phyloP scores from a whole-genome alignment of 148 eudicot genomes.

The Heliosperma pusillum region DNA sequence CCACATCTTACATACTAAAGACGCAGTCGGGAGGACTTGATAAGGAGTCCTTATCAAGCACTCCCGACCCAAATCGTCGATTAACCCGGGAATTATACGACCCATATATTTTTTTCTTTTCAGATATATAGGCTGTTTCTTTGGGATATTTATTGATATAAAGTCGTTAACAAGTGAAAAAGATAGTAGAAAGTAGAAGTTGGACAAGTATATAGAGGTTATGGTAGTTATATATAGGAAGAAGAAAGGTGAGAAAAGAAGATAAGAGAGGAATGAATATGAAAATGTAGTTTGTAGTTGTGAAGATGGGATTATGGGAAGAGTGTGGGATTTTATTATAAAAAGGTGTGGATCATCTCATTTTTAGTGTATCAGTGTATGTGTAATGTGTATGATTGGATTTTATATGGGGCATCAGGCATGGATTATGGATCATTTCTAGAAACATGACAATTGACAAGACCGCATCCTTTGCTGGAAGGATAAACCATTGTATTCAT shows the following conservation, averaged over 20 bases:
- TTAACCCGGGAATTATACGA: conserved; percentile 59
- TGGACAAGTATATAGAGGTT: background rate
- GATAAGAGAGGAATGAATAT: background rate
- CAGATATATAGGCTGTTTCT: background rate
- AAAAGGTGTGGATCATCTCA: background rate
- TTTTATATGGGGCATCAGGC: background rate
- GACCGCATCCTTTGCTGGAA: background rate
- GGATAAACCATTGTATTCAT: too few species aligned
- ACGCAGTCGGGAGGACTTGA: conserved; percentile 38
- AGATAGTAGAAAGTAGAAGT: background rate
- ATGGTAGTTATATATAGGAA: background rate
- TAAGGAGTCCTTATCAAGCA: conserved; percentile 57
- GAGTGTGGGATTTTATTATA: background rate
- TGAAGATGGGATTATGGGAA: conserved; percentile 1
- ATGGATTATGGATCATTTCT: background rate
- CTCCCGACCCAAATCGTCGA: conserved; percentile 53
- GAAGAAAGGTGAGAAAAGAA: background rate
- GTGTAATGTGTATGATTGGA: background rate
- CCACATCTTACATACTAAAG: conserved; percentile 54
- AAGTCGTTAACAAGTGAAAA: background rate
- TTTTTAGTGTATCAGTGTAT: background rate
- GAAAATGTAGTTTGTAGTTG: background rate
- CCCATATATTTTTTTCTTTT: conserved; percentile 33
- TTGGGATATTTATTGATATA: background rate
- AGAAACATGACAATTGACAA: background rate